A percentile compares a stretch with the other conserved stretches of the same genome.
These are phyloP conservation scores for Acer yangbiense DNA, from an alignment of 345 rosid species.

Conservation along the genomic window DNA sequence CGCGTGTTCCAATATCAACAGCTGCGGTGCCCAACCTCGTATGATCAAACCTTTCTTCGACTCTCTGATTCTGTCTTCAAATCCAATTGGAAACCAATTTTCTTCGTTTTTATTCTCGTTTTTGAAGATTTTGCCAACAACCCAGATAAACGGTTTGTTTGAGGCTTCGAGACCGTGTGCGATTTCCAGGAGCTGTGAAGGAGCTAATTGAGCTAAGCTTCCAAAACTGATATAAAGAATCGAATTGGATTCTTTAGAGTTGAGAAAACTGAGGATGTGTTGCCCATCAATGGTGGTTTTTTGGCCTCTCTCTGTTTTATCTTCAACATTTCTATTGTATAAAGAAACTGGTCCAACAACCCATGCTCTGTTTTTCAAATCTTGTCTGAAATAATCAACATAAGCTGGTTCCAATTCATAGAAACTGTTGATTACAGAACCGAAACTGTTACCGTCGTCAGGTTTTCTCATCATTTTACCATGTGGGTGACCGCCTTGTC, in stretches of 20 bases:
- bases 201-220: conserved; percentile 36
- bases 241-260: conserved; percentile 44
- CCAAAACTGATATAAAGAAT: conserved; percentile 57
- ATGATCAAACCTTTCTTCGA: conserved; percentile 40
- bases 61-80: conserved; percentile 38
- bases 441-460: conserved; percentile 23
- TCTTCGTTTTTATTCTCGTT: conserved; percentile 19
- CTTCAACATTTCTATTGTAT: conserved; percentile 33
- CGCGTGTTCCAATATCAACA: conserved; percentile 43
- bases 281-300: conserved; percentile 30
- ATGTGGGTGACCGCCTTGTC: background rate
- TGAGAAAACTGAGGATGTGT: conserved; percentile 42
- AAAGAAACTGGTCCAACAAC: conserved; percentile 54
- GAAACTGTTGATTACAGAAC: conserved; percentile 45
- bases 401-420: conserved; percentile 50
- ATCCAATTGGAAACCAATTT: conserved; percentile 35
- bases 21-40: conserved; percentile 60
- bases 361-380: conserved; percentile 45
- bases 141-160: conserved; percentile 49
- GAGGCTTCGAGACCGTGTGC: conserved; percentile 48
- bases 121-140: conserved; percentile 31
- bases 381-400: conserved; percentile 37
- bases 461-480: conserved; percentile 15
- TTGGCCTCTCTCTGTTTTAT: conserved; percentile 46
- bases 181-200: conserved; percentile 43